A percentile compares a stretch with the other conserved stretches of the same genome.
phyloP scores from a whole-genome alignment of 1,284 basidiomycete genomes.

The Heterobasidion occidentale region DNA sequence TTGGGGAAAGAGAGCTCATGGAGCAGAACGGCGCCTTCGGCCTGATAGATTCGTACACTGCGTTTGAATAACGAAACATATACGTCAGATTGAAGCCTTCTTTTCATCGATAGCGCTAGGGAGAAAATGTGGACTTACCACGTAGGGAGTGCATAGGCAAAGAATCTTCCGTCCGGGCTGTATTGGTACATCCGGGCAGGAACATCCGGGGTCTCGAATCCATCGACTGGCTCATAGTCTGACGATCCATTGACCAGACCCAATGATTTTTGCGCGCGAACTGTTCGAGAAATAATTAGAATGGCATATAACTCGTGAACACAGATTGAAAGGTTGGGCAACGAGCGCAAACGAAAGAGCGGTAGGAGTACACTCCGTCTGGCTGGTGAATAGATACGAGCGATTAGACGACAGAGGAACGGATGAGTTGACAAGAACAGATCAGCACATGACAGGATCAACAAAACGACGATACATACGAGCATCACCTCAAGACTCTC shows the following conservation, averaged over 20 bases:
- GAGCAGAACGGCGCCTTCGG: conserved; percentile 64
- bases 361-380: conserved; percentile 8
- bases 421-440: background rate
- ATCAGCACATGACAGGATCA: background rate
- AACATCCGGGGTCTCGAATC: conserved; percentile 62
- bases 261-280: conserved; percentile 89
- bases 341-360: conserved; percentile 1
- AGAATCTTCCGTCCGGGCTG: conserved; percentile 82
- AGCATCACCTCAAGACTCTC: background rate
- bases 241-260: conserved; percentile 82
- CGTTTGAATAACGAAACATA: background rate
- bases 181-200: conserved; percentile 76
- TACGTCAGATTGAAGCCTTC: background rate
- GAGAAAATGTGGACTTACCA: conserved; percentile 38
- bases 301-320: background rate
- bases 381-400: background rate
- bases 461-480: background rate
- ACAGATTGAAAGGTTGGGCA: background rate
- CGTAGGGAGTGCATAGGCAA: conserved; percentile 76
- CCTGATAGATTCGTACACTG: conserved; percentile 74
- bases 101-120: background rate
- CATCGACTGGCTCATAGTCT: conserved; percentile 60
- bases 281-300: conserved; percentile 29
- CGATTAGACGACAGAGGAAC: background rate
- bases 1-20: conserved; percentile 66